Conservation (phyloP, 257 asterid species). For the Solanum rostratum region DNA sequence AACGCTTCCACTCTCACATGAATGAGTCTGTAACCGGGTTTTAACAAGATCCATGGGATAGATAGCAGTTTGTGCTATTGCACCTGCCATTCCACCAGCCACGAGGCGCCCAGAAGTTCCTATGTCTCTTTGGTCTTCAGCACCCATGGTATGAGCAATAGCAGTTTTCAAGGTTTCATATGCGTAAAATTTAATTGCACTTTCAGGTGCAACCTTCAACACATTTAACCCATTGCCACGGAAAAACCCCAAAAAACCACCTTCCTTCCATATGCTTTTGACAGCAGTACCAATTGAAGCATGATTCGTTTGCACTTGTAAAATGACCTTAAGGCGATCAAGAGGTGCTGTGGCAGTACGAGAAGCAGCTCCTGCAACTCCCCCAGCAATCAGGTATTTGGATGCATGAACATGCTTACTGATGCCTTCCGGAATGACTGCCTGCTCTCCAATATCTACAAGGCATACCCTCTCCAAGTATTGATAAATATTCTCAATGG, state of each 20-base stretch:
- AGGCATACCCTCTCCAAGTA: constrained; percentile 93
- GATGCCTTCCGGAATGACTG: constrained; percentile 95
- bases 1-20: constrained; percentile 53
- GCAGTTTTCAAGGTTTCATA: constrained; percentile 65
- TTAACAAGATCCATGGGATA: constrained; percentile 99
- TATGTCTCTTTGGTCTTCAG: constrained; percentile 32
- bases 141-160: constrained; percentile 41
- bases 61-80: constrained; percentile 92
- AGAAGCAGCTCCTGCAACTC: constrained; percentile 96
- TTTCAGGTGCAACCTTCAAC: constrained; percentile 95
- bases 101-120: constrained; percentile 70
- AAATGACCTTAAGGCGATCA: constrained; percentile 78
- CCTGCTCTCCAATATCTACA: constrained; percentile 94
- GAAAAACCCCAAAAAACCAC: constrained; percentile 64
- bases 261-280: constrained; percentile 63
- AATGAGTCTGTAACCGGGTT: constrained; percentile 79
- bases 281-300: constrained; percentile 68
- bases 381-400: constrained; percentile 89
- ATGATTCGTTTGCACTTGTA: constrained; percentile 83
- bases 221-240: constrained; percentile 92
- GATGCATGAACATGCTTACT: constrained; percentile 84
- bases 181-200: constrained; percentile 89
- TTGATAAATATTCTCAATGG: constrained; percentile 84
- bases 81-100: constrained; percentile 97
- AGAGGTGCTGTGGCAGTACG: constrained; percentile 98